These are phyloP conservation scores for Exutisphaerella laricina DNA, from an alignment of 2,329 filamentous ascomycete species.

Conservation along the genomic window DNA sequence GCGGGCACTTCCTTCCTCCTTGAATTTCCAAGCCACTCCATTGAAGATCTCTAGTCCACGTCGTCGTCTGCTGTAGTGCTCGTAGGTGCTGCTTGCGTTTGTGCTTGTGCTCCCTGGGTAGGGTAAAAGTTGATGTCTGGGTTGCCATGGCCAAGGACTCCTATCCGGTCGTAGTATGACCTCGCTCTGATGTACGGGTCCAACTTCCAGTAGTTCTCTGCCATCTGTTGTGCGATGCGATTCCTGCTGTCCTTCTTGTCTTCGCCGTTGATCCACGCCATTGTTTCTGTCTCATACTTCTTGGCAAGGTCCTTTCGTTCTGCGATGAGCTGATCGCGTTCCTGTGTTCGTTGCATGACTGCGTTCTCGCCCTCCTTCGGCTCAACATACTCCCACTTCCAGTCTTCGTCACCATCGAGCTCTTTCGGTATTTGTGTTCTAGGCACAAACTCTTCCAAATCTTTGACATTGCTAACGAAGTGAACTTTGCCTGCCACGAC, in stretches of 20 bases:
- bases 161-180: slow-evolving; percentile 77
- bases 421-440: slow-evolving; percentile 69
- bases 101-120: slow-evolving; percentile 2
- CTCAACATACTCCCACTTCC: slow-evolving; percentile 76
- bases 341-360: slow-evolving; percentile 57
- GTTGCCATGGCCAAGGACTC: slow-evolving; percentile 56
- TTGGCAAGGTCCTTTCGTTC: slow-evolving; percentile 62
- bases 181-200: slow-evolving; percentile 82
- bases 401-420: slow-evolving; percentile 79
- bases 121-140: slow-evolving; percentile 71
- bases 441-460: slow-evolving; percentile 72
- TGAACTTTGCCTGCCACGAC: slow-evolving; percentile 92
- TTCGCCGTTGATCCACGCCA: slow-evolving; percentile 64
- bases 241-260: slow-evolving; percentile 29
- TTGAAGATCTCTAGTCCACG: slow-evolving; percentile 1
- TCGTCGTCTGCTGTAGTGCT: background rate
- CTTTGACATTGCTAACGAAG: slow-evolving; percentile 77
- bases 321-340: slow-evolving; percentile 57
- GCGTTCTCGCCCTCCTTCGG: slow-evolving; percentile 71
- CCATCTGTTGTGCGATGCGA: slow-evolving; percentile 47
- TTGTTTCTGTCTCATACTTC: slow-evolving; percentile 67
- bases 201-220: slow-evolving; percentile 76
- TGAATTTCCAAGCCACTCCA: background rate
- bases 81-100: background rate
- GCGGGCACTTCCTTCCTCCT: background rate